Percentiles rank a stretch among this genome's conserved stretches.
Evolutionary conservation across 805 yeast species (phyloP).

Genomic region (Wickerhamiella siamensis): DNA sequence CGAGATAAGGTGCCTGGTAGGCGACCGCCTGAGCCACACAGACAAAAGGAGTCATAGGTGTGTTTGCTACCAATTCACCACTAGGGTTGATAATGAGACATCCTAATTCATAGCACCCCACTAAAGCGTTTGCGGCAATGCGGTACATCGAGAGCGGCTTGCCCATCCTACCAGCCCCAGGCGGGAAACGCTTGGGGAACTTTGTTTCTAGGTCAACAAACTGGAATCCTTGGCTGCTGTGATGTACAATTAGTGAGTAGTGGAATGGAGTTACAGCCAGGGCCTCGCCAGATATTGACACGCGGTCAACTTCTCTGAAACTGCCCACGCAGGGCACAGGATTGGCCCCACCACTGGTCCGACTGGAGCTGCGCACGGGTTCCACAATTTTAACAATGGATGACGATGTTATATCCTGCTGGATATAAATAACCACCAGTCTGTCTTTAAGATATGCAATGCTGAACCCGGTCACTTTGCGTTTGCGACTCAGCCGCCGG

Average conservation of each 20-base stretch:
- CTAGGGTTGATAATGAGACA: slow-evolving; percentile 50
- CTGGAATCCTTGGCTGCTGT: slow-evolving; percentile 49
- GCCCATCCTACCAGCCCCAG: slow-evolving; percentile 21
- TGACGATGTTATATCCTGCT: slow-evolving; percentile 29
- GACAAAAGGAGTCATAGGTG: slow-evolving; percentile 30
- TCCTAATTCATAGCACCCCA: slow-evolving; percentile 56
- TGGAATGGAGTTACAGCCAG: slow-evolving; percentile 48
- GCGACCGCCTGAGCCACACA: slow-evolving; percentile 24
- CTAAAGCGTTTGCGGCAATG: slow-evolving; percentile 37
- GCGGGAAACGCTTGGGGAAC: slow-evolving; percentile 43
- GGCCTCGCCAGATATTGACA: slow-evolving; percentile 42
- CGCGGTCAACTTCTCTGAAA: slow-evolving; percentile 33
- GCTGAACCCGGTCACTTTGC: slow-evolving; percentile 44
- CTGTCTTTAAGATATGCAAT: slow-evolving; percentile 56
- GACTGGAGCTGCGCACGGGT: slow-evolving; percentile 28
- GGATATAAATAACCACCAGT: slow-evolving; percentile 42
- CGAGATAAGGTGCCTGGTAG: slow-evolving; percentile 30
- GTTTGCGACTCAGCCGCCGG: slow-evolving; percentile 28
- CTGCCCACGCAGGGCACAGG: slow-evolving; percentile 24
- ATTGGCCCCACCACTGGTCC: too few relatives aligned
- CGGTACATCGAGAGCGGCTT: slow-evolving; percentile 36
- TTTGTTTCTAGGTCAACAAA: slow-evolving; percentile 46
- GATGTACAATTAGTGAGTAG: slow-evolving; percentile 49
- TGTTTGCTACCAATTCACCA: slow-evolving; percentile 25
- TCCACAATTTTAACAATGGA: slow-evolving; percentile 50